Base-by-base conservation (phyloP, 1,284 basidiomycete species). In the Rhodofomes roseus region DNA sequence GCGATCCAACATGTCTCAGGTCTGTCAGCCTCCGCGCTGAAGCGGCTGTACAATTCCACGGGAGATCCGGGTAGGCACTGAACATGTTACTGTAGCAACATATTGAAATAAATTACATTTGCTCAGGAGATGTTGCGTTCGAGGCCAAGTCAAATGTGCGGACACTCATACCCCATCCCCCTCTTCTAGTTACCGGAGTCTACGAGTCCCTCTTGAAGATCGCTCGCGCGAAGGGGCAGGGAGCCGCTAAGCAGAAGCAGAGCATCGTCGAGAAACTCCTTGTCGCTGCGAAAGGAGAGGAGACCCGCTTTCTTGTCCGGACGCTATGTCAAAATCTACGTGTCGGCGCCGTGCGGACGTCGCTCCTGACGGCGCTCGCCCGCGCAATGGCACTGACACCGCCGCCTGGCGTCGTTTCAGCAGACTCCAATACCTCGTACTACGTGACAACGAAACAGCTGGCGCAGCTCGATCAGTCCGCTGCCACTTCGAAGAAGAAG, bases 1-100 rank as follows among this genome's bases (percentile, higher is more conserved):
- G 89, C 91, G 4, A 86, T 96, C 48, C 89, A 90, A 70, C 85
- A 92, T 62, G 85, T 94, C 22, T 95, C 92, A 2, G 94, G 94
- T 31, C 78, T 92, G 18, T 85, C 87, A 9, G 69, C 86, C 20
- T 75, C 82, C 18, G 83, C 88, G 16, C 77, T 98, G 31, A 88
- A 84, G 67, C 82, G 79, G 54, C 71, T 90, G 23, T 89, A 87
- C 66, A 85, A 81, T 55, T 70, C 74, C n/a, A 81, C 75, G 44
- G 91, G 92, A 18, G 91, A 94, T 73, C 82, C 86, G 55, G 75
- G 74, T 70, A 55, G 57, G 67, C 62, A 50, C 39, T 37, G 44
- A 43, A 54, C 27, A 51, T 55, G 29, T 41, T 44, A 43, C 29
- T 8, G 29, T 56, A 22, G 43, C 51, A 22, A 37, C 51, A 36